These are phyloP conservation scores for Medicago lupulina DNA, from an alignment of 306 rosid genomes.

Conservation along the genomic window DNA sequence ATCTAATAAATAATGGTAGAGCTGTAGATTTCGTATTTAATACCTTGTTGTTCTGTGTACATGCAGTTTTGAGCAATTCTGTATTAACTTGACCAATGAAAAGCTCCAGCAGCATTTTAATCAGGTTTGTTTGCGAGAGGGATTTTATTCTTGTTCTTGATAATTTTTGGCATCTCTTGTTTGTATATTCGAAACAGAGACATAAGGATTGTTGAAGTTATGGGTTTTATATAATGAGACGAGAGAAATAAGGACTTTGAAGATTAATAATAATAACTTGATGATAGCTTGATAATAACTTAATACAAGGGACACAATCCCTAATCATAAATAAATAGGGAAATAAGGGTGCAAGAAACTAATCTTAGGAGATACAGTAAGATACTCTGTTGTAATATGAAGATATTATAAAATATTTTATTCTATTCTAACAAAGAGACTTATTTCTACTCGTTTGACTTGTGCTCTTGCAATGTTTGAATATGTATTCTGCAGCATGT, in stretches of 20 bases:
- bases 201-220: background rate
- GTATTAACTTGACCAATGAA: conserved; percentile 98
- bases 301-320: background rate
- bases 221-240: background rate
- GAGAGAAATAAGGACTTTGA: background rate
- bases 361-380: background rate
- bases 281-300: background rate
- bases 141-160: conserved; percentile 36
- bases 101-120: conserved; percentile 99
- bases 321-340: conserved; percentile 7
- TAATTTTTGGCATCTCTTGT: conserved; percentile 35
- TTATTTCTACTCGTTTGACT: conserved; percentile 18
- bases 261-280: background rate
- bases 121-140: conserved; percentile 68
- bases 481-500: conserved; percentile 80
- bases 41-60: conserved; percentile 32
- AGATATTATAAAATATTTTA: background rate
- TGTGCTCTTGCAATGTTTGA: conserved; percentile 36
- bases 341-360: background rate
- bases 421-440: background rate
- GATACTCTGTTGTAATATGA: background rate
- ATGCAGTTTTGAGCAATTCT: conserved; percentile 96
- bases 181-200: conserved; percentile 22
- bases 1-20: conserved; percentile 8
- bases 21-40: conserved; percentile 29